Evolutionary conservation across 2,329 filamentous ascomycete genomes (phyloP).

Genomic region (Apiospora kogelbergensis): DNA sequence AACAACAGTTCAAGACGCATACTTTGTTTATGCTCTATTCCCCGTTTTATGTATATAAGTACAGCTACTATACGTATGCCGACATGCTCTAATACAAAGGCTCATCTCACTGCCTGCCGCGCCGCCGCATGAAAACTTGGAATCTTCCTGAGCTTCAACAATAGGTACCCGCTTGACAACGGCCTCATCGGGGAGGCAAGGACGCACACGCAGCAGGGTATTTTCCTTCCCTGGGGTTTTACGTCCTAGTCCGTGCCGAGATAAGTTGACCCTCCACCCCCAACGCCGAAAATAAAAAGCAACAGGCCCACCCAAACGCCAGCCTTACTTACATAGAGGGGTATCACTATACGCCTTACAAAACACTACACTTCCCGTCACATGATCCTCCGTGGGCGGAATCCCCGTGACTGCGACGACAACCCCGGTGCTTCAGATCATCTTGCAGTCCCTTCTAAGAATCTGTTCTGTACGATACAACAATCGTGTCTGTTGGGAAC

Average conservation of each 20-base stretch:
- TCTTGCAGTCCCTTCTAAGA: neutral
- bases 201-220: too few relatives aligned
- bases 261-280: neutral
- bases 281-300: neutral
- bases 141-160: too few relatives aligned
- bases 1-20: neutral
- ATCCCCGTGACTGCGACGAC: neutral
- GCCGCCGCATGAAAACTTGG: too few relatives aligned
- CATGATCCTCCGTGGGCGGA: neutral
- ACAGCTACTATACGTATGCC: too few relatives aligned
- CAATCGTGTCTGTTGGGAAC: neutral
- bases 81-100: too few relatives aligned
- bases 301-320: neutral
- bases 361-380: neutral
- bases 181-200: too few relatives aligned
- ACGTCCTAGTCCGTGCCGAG: too few relatives aligned
- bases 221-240: too few relatives aligned
- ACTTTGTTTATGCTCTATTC: neutral
- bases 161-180: too few relatives aligned
- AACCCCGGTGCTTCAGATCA: neutral
- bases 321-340: neutral
- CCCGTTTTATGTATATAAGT: too few relatives aligned
- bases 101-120: too few relatives aligned
- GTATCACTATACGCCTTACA: neutral
- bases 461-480: neutral